Evolutionary conservation across 768 basidiomycete genomes (phyloP).

Genomic region (Lentinus tigrinus): DNA sequence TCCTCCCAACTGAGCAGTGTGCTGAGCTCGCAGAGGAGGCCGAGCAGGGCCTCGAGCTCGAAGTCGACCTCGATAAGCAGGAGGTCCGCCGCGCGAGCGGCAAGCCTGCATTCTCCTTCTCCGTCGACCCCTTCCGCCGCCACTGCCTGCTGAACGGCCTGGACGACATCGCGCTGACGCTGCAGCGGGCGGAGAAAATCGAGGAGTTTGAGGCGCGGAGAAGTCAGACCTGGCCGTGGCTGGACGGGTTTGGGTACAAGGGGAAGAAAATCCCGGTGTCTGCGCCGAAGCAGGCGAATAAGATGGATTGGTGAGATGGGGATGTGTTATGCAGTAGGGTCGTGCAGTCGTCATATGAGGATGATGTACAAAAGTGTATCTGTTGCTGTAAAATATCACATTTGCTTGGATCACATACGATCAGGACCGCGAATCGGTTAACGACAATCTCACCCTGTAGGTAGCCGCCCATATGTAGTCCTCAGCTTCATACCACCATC

Average conservation of each 20-base stretch:
- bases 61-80: constrained; percentile 60
- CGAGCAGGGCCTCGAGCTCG: constrained; percentile 47
- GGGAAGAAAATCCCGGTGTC: constrained; percentile 69
- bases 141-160: constrained; percentile 94
- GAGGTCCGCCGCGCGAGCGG: constrained; percentile 63
- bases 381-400: not conserved
- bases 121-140: constrained; percentile 85
- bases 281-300: constrained; percentile 38
- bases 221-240: constrained; percentile 87
- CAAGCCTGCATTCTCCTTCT: constrained; percentile 71
- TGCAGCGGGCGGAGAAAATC: constrained; percentile 77
- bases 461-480: no score
- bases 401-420: no score
- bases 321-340: not conserved
- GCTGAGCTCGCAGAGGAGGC: constrained; percentile 52
- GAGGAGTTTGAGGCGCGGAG: constrained; percentile 76
- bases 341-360: not conserved
- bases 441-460: no score
- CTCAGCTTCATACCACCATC: no score
- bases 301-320: constrained; percentile 69
- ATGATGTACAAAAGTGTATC: constrained; percentile 1
- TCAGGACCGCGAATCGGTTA: no score
- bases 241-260: constrained; percentile 92
- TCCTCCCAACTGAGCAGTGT: constrained; percentile 48
- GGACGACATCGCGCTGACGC: constrained; percentile 94